Evolutionary conservation across 2,329 filamentous ascomycete genomes (phyloP).

Genomic region (Botrytis elliptica): DNA sequence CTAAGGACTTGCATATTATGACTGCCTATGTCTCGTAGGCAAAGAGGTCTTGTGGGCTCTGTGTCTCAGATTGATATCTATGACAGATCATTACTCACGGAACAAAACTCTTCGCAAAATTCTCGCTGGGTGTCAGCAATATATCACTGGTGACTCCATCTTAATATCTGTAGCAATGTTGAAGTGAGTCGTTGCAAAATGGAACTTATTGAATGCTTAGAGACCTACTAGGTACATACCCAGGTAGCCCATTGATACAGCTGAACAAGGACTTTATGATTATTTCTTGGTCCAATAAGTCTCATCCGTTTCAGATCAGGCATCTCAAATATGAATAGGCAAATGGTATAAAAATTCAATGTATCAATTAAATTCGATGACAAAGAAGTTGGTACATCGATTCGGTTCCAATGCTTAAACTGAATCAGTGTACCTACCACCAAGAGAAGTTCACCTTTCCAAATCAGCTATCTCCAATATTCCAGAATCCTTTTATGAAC

Average conservation of each 20-base stretch:
- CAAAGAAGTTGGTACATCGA: background rate
- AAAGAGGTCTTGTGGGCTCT: background rate
- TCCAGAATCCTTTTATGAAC: background rate
- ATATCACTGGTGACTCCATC: background rate
- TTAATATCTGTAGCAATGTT: background rate
- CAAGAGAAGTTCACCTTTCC: background rate
- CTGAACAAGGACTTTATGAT: background rate
- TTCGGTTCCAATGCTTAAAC: accelerated
- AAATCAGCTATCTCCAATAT: background rate
- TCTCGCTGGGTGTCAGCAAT: accelerated
- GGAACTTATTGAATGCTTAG: background rate
- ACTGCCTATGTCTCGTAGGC: too few relatives aligned
- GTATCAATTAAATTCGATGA: background rate
- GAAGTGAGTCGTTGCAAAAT: background rate
- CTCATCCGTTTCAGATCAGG: background rate
- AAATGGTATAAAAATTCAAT: background rate
- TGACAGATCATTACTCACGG: background rate
- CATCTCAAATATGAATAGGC: background rate
- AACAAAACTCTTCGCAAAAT: too few relatives aligned
- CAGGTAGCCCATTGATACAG: background rate
- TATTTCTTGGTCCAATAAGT: background rate
- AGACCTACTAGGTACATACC: background rate
- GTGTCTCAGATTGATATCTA: background rate
- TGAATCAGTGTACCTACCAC: background rate
- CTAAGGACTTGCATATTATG: background rate